These are phyloP conservation scores for Suhomyces xylopsoci DNA, from an alignment of 805 yeast species.

Conservation along the genomic window DNA sequence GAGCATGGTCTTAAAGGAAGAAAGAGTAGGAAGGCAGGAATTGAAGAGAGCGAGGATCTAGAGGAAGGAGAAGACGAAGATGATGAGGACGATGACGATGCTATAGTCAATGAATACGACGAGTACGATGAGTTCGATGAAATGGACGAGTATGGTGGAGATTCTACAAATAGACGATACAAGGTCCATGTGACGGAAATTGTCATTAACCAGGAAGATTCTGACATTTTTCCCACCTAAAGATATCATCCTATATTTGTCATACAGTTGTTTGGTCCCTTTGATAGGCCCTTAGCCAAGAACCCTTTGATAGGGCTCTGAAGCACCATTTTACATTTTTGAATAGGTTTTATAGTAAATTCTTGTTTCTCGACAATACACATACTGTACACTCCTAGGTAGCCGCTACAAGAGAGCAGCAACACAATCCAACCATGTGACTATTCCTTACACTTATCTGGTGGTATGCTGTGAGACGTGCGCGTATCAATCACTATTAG, in stretches of 20 bases:
- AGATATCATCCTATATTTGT: neutral
- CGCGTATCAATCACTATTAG: neutral
- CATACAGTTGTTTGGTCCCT: neutral
- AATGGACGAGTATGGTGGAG: slow-evolving; percentile 19
- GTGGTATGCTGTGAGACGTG: neutral
- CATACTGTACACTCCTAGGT: too few relatives aligned
- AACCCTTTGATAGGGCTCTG: neutral
- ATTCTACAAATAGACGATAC: slow-evolving; percentile 22
- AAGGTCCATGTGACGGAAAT: slow-evolving; percentile 43
- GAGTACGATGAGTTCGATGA: slow-evolving; percentile 17
- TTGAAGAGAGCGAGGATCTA: slow-evolving; percentile 1
- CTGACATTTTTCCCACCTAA: slow-evolving; percentile 23
- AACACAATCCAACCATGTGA: neutral
- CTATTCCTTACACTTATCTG: neutral
- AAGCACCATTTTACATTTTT: neutral
- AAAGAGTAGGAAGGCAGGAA: neutral
- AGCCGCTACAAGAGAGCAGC: too few relatives aligned
- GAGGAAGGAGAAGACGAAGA: slow-evolving; percentile 8
- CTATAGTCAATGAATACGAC: slow-evolving; percentile 16
- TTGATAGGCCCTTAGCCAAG: neutral
- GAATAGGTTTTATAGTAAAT: neutral
- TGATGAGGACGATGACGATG: slow-evolving; percentile 14
- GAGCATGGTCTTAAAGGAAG: neutral
- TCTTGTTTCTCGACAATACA: neutral
- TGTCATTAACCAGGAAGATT: slow-evolving; percentile 33